Percentiles rank a stretch among this genome's conserved stretches.
phyloP scores from a whole-genome alignment of 176 grass and related monocot genomes.

The Olyra latifolia region DNA sequence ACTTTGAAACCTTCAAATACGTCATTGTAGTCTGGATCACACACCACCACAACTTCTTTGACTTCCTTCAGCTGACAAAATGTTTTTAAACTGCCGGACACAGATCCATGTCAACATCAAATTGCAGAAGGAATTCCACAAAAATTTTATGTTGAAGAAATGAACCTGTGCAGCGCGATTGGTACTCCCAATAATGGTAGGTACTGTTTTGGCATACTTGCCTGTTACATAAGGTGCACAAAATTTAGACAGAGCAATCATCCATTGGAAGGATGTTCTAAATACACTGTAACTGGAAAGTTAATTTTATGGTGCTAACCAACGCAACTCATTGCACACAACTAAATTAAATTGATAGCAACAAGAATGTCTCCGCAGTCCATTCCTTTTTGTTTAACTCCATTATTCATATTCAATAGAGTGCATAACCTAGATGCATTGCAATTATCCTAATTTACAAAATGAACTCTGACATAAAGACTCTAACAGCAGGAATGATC shows the following conservation, averaged over 20 bases:
- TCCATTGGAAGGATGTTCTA: neutral
- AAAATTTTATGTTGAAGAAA: neutral
- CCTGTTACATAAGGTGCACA: constrained; percentile 45
- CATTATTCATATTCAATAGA: neutral
- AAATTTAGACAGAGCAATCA: constrained; percentile 26
- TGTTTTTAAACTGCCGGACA: constrained; percentile 62
- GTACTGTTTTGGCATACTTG: constrained; percentile 97
- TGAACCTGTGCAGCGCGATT: constrained; percentile 91
- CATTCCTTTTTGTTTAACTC: neutral
- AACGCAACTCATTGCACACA: neutral
- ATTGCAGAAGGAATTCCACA: neutral
- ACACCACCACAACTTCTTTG: constrained; percentile 97
- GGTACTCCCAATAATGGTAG: constrained; percentile 76
- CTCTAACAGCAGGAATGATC: neutral
- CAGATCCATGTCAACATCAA: constrained; percentile 10
- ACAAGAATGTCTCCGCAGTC: neutral
- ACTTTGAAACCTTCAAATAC: constrained; percentile 83
- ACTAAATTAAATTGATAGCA: constrained; percentile 4
- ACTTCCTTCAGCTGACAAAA: constrained; percentile 84
- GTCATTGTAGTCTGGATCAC: constrained; percentile 80
- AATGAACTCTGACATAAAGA: neutral
- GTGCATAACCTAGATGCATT: neutral
- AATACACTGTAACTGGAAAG: neutral
- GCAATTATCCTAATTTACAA: neutral
- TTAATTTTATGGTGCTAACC: neutral